Evolutionary conservation across 2,329 filamentous ascomycete species (phyloP), one percentile per base, ranked within the genome.

Genomic region (Exutisphaerella laricina): DNA sequence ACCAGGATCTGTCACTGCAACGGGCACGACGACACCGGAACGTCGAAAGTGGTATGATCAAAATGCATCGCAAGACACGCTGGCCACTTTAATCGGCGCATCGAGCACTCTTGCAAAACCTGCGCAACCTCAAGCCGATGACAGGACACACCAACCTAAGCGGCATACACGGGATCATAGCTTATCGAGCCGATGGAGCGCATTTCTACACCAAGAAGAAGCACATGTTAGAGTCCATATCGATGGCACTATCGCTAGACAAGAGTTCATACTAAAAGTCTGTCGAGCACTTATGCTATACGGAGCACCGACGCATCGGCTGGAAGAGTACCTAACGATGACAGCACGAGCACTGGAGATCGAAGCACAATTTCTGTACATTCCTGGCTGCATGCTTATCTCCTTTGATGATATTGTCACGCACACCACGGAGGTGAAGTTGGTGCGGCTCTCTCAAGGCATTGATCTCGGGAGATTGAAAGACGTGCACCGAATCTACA

Each of bases 301-400:
- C 51, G 89, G 89, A 9, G 89, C 89, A 1, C 89, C 89, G 1
- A 94, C 88, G 0, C 89, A 96, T 68, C 82, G 89, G 8, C 71
- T 96, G 14, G 89, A 96, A 64, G 85, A 94, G 61, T 95, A 94
- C 63, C 82, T 96, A 78, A 82, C 77, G 50, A 94, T 90, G 85
- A 88, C 85, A 6, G 83, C 89, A 1, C 77, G 85, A n/a, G 85
- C 92, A 1, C 75, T 96, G 26, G 85, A 89, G 63, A 89, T 95
- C 12, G 85, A 94, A 52, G 84, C 84, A 4, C 88, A 94, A 57
- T 95, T 92, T 55, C 69, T 95, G 16, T 96, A 95, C 61, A 79
- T 95, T 21, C 88, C 89, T 0, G 86, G 86, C 0, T 94, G 86
- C 59, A 96, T 96, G 89, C 85, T 96, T 43, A 84, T 95, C 59